These are phyloP conservation scores for Phyllostachys edulis DNA, from an alignment of 176 grass and related monocot species.

Conservation along the genomic window DNA sequence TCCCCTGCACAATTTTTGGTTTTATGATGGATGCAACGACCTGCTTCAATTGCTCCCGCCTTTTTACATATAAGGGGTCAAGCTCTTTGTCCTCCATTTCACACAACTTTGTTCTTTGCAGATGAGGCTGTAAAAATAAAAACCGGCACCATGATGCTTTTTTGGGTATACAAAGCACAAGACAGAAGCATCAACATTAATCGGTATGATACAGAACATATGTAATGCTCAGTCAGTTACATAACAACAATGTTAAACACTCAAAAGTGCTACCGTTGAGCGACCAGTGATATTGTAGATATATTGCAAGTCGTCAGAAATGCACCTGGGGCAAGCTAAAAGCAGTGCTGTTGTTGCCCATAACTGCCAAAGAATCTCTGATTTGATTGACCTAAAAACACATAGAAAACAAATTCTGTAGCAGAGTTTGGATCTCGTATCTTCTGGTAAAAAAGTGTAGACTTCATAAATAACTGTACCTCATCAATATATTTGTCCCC, in stretches of 20 bases:
- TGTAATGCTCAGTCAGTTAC: neutral
- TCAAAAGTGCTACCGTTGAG: neutral
- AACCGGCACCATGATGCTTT: neutral
- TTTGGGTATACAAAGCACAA: neutral
- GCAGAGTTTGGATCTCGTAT: neutral
- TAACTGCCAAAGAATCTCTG: slow-evolving; percentile 88
- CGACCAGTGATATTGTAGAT: neutral
- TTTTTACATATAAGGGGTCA: slow-evolving; percentile 69
- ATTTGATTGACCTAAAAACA: slow-evolving; percentile 90
- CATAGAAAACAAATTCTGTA: neutral
- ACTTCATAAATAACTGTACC: slow-evolving; percentile 50
- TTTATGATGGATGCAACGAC: slow-evolving; percentile 72
- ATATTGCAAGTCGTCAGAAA: neutral
- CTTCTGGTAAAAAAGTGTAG: slow-evolving; percentile 2
- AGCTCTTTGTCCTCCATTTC: slow-evolving; percentile 87
- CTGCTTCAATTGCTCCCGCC: slow-evolving; percentile 83
- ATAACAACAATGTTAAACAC: neutral
- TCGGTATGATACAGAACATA: neutral
- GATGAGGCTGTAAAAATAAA: slow-evolving; percentile 78
- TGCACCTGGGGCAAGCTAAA: slow-evolving; percentile 96
- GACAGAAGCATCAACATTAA: neutral
- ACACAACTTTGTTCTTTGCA: slow-evolving; percentile 98
- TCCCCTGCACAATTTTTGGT: slow-evolving; percentile 91
- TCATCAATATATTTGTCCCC: slow-evolving; percentile 85
- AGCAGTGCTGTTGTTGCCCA: slow-evolving; percentile 91